Evolutionary conservation across 441 rosid species (phyloP), one percentile per base, ranked within the genome.

Genomic region (Croton setiger): DNA sequence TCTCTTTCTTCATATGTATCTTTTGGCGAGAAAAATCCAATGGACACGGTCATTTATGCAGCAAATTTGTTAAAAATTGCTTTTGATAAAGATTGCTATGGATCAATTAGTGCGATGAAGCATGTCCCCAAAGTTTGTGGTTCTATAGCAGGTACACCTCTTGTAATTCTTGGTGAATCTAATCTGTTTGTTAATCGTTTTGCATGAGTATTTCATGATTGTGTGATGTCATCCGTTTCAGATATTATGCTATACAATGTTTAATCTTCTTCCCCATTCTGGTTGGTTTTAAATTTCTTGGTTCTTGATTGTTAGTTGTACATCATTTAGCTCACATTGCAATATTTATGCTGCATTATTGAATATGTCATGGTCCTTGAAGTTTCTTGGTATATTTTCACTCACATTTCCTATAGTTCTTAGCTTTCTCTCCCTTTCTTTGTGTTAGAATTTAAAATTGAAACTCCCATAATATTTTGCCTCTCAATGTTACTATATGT

Each of bases 1-100:
- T 80, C 84, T 66, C 83, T 95, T 66, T 80, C 84, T 81, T 66
- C 83, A 7, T 92, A 87, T 80, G 69, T 89, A 45, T 84, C 87
- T 57, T 58, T 70, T 66, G 74, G 74, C 63, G 79, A 79, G 60
- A 80, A 82, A 76, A 88, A 88, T 62, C 90, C 95, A 21, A 61
- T 72, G 49, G 98, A 88, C 76, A 85, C 93, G 33, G 55, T 95
- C 56, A 56, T 87, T 18, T 80, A 81, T 73, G 92, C 87, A 4
- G 79, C 82, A 33, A 74, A 64, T 70, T 74, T 95, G 79, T 78
- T 87, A 65, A 85, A 70, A 83, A 72, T 64, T 75, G 76, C 85
- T 57, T 63, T 86, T 78, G 82, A 79, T 67, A 88, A 85, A 74
- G 86, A 83, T 57, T 27, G 61, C 51, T 27, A 69, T 60, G 87